phyloP scores from a whole-genome alignment of 2,329 filamentous ascomycete species.

The Ascocoryne sarcoides region DNA sequence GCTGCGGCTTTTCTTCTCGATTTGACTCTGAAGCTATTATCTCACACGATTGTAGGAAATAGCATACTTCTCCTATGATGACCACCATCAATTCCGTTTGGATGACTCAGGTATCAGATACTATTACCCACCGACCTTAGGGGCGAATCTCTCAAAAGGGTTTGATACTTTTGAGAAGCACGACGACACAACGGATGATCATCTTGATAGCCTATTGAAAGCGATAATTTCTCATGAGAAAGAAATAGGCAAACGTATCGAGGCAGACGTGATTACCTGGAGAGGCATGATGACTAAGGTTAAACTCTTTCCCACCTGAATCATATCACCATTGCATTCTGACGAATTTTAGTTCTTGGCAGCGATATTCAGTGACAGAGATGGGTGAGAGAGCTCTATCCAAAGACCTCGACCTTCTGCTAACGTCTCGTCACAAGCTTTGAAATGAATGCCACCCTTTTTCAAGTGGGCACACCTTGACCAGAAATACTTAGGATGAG shows the following conservation, averaged over 20 bases:
- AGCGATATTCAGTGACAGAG: conserved; percentile 70
- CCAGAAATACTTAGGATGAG: background rate
- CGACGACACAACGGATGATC: conserved; percentile 75
- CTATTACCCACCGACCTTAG: conserved; percentile 71
- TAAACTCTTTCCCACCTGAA: conserved; percentile 7
- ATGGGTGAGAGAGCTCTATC: conserved; percentile 63
- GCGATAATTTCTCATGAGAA: conserved; percentile 68
- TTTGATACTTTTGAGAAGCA: conserved; percentile 77
- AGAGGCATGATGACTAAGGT: conserved; percentile 98
- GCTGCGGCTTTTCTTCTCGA: no score
- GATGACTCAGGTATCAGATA: conserved; percentile 77
- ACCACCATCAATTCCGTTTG: conserved; percentile 65
- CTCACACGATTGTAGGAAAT: conserved; percentile 70
- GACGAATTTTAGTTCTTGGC: conserved; percentile 62
- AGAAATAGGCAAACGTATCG: conserved; percentile 54
- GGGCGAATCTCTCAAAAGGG: conserved; percentile 67
- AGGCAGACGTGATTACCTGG: conserved; percentile 84
- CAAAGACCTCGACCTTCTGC: no score
- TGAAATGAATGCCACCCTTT: conserved; percentile 90
- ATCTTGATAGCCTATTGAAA: conserved; percentile 74
- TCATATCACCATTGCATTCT: background rate
- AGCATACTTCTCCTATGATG: conserved; percentile 86
- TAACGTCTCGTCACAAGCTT: conserved; percentile 54
- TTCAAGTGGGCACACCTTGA: conserved; percentile 53
- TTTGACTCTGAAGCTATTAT: background rate